Evolutionary conservation across 2,329 filamentous ascomycete genomes (phyloP).

Genomic region (Camptophora hylomeconis): DNA sequence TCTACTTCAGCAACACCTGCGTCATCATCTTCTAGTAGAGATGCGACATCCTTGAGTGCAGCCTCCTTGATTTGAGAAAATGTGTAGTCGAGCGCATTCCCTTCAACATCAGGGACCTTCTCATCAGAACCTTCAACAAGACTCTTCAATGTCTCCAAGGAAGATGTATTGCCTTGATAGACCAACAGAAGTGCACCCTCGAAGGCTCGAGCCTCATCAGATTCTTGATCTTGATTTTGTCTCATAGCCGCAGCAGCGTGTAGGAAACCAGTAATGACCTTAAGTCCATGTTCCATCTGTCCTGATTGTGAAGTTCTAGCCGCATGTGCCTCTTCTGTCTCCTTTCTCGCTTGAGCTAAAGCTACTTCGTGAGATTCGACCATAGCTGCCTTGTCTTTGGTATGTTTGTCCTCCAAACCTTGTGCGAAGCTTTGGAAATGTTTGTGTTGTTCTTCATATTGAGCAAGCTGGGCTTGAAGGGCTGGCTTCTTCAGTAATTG

Average conservation of each 20-base stretch:
- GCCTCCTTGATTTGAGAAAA: conserved; percentile 42
- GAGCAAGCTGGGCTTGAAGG: conserved; percentile 41
- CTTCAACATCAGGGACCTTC: conserved; percentile 43
- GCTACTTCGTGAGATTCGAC: conserved; percentile 41
- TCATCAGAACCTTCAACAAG: conserved; percentile 48
- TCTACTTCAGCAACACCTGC: conserved; percentile 35
- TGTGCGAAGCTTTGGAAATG: conserved; percentile 48
- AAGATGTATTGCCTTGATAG: conserved; percentile 48
- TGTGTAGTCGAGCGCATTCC: conserved; percentile 38
- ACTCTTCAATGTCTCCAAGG: conserved; percentile 46
- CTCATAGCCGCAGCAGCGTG: conserved; percentile 49
- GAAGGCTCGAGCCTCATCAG: conserved; percentile 47
- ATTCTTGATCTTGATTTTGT: conserved; percentile 43
- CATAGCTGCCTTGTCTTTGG: conserved; percentile 42
- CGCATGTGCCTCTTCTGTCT: conserved; percentile 36
- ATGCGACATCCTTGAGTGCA: conserved; percentile 24
- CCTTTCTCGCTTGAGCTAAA: conserved; percentile 41
- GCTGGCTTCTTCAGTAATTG: conserved; percentile 50
- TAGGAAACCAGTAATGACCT: conserved; percentile 49
- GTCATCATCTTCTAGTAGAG: conserved; percentile 19
- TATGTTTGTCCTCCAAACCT: conserved; percentile 43
- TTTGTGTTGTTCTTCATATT: conserved; percentile 47
- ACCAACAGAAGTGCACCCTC: conserved; percentile 51
- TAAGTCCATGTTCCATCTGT: conserved; percentile 38
- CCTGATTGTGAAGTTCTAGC: conserved; percentile 29